Evolutionary conservation across 805 yeast species (phyloP), one percentile per base, ranked within the genome.

Genomic region (Ogataea minuta): DNA sequence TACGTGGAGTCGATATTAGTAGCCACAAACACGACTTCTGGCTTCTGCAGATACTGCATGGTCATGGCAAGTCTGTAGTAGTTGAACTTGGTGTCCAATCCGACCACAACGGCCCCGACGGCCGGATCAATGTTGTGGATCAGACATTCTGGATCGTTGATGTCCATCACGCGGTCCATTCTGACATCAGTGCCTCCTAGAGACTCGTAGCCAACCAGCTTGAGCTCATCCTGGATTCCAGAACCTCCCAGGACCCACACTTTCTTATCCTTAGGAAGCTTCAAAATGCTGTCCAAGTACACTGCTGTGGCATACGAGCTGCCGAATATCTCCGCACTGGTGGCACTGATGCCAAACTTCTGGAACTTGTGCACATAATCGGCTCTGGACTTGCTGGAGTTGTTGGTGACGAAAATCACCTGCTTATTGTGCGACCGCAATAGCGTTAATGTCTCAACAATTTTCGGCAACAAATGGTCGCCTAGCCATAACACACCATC

Each of bases 401-500:
- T 93, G 70, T 93, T 93, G 31, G 99, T 90, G 20, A 93, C 99
- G 65, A 93, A 93, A 30, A 90, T 72, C 36, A 87, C 70, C 45
- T 80, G 76, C 62, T 93, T 93, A 26, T 76, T 75, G 19, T 48
- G 41, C 4, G 59, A 41, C 43, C 73, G 72, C 48, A 93, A 67
- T 28, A 84, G 57, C 8, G 72, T 70, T 28, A 93, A 62, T 0
- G 96, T 84, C 59, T 93, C 97, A 9, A 69, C 72, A 2, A 87
- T 84, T 12, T 75, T 67, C 6, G 97, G 97, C 33, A 93, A 70
- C 16, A 87, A 63, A 49, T 81, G 85, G 46, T 77, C 79, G 2
- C 98, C 98, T 34, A 84, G 66, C 99, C 99, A 93, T 43, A 93
- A 70, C 4, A 93, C 99, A 23, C 99, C 99, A 59, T 93, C 99